Evolutionary conservation across 169 alveolate genomes (phyloP).

Genomic region (Theileria annulata): DNA sequence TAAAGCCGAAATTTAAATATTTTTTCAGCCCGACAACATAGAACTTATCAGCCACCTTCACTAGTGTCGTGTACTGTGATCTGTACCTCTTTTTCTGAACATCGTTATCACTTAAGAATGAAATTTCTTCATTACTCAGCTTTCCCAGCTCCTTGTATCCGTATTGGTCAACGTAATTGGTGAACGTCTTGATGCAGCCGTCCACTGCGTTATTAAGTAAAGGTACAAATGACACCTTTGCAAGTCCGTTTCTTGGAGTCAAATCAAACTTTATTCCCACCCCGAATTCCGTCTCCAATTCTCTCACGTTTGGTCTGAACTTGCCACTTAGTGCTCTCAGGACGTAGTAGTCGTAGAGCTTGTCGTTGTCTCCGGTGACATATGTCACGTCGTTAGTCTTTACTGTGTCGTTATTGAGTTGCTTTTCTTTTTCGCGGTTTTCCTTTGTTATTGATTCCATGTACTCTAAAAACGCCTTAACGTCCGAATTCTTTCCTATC

Average conservation of each 20-base stretch:
- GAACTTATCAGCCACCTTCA: constrained; percentile 14
- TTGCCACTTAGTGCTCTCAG: constrained; percentile 44
- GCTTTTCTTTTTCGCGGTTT: not conserved
- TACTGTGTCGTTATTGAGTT: not conserved
- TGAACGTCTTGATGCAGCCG: not conserved
- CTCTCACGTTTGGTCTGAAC: constrained; percentile 42
- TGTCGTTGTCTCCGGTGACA: constrained; percentile 30
- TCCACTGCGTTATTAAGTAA: constrained; percentile 2
- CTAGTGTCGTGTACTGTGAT: constrained; percentile 13
- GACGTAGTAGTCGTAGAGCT: constrained; percentile 39
- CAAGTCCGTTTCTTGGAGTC: constrained; percentile 34
- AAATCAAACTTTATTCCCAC: constrained; percentile 43
- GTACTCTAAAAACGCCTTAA: constrained; percentile 35
- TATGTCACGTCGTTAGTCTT: constrained; percentile 8
- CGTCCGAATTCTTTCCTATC: constrained; percentile 49
- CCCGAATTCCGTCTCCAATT: constrained; percentile 43
- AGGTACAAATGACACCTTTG: constrained; percentile 17
- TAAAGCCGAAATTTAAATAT: constrained; percentile 10
- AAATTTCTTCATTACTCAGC: constrained; percentile 9
- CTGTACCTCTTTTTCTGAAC: constrained; percentile 16
- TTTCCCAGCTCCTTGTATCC: constrained; percentile 14
- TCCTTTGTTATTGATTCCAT: constrained; percentile 20
- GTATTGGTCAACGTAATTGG: constrained; percentile 6
- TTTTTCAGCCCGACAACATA: constrained; percentile 23
- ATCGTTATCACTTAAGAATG: constrained; percentile 17